Conservation (phyloP, 805 yeast genomes). For the Ogataea philodendri region DNA sequence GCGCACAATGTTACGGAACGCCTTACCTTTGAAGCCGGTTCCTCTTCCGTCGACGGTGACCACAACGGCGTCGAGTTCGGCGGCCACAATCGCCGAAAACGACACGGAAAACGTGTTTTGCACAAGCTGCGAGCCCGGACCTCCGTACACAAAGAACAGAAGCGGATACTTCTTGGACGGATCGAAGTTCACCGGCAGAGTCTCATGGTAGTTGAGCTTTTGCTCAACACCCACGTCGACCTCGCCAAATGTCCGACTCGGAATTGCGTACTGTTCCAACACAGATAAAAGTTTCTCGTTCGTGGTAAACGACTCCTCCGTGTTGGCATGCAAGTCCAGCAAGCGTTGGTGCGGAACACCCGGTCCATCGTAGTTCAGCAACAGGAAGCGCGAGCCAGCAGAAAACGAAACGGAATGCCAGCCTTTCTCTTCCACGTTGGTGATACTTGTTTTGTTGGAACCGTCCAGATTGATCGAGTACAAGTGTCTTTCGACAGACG, state of each 20-base stretch:
- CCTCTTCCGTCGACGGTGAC: conserved; percentile 98
- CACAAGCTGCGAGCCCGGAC: conserved; percentile 91
- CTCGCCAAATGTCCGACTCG: conserved; percentile 52
- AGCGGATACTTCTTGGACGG: conserved; percentile 68
- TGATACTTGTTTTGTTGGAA: conserved; percentile 42
- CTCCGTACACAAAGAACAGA: conserved; percentile 88
- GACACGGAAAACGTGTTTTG: conserved; percentile 54
- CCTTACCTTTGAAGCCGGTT: conserved; percentile 83
- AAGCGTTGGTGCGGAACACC: conserved; percentile 74
- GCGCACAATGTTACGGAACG: conserved; percentile 75
- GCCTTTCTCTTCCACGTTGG: conserved; percentile 56
- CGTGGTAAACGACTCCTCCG: conserved; percentile 42
- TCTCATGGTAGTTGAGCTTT: conserved; percentile 61
- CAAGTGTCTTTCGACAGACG: conserved; percentile 81
- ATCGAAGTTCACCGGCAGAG: conserved; percentile 73
- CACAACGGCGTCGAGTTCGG: conserved; percentile 77
- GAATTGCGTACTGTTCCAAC: conserved; percentile 51
- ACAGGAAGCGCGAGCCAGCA: conserved; percentile 68
- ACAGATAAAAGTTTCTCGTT: conserved; percentile 43
- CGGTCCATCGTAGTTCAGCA: conserved; percentile 78
- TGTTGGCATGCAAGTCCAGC: conserved; percentile 46
- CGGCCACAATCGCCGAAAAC: conserved; percentile 74
- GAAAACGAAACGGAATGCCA: conserved; percentile 76
- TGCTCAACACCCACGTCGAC: conserved; percentile 44
- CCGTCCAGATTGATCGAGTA: conserved; percentile 62